Evolutionary conservation across 345 rosid species (phyloP).

Genomic region (Mercurialis annua): DNA sequence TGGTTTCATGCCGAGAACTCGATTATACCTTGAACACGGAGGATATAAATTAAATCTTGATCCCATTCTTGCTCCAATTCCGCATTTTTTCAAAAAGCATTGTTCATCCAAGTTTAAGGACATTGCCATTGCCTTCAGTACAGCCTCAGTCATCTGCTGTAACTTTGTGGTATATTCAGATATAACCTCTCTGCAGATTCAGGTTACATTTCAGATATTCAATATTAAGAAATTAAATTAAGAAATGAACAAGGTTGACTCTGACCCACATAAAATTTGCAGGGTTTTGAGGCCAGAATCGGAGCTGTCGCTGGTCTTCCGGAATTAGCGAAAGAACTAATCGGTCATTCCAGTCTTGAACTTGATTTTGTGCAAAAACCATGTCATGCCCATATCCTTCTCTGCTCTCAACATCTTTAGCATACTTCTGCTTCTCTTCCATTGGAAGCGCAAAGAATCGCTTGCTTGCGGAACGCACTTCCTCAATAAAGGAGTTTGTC

Average conservation of each 20-base stretch:
- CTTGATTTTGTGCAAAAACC: slow-evolving; percentile 48
- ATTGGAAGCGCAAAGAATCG: slow-evolving; percentile 49
- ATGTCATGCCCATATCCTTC: slow-evolving; percentile 74
- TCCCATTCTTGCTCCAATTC: slow-evolving; percentile 31
- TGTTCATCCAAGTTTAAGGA: slow-evolving; percentile 47
- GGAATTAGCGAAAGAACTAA: too few species aligned
- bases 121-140: slow-evolving; percentile 50
- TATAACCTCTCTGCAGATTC: slow-evolving; percentile 35
- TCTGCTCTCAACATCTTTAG: slow-evolving; percentile 36
- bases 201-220: too few species aligned
- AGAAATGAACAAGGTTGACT: too few species aligned
- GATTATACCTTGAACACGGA: slow-evolving; percentile 52
- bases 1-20: slow-evolving; percentile 45
- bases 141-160: slow-evolving; percentile 16
- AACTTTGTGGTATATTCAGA: slow-evolving; percentile 39
- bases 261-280: too few species aligned
- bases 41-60: slow-evolving; percentile 63
- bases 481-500: slow-evolving; percentile 35
- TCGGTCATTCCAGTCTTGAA: too few species aligned
- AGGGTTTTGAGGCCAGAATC: too few species aligned
- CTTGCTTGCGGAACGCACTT: slow-evolving; percentile 35
- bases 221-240: too few species aligned
- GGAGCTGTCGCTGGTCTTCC: too few species aligned
- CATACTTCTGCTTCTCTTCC: slow-evolving; percentile 45
- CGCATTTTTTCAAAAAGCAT: slow-evolving; percentile 42